A percentile compares a stretch with the other conserved stretches of the same genome.
phyloP scores from a whole-genome alignment of 2,329 filamentous ascomycete species.

The Cryphonectria nitschkei region DNA sequence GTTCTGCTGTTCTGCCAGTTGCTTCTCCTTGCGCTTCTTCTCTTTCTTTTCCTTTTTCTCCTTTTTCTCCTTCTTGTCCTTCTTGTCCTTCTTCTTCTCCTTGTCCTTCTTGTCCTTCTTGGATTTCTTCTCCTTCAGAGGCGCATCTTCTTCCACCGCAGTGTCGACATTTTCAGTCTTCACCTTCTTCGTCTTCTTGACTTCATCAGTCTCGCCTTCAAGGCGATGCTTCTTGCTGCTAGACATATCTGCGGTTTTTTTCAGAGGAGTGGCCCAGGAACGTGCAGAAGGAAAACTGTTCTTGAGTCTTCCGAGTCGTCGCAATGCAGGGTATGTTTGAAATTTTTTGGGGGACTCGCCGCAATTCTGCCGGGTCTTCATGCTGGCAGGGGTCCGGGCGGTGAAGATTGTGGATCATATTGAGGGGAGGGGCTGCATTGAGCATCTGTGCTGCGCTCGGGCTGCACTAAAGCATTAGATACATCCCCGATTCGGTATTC shows the following conservation, averaged over 20 bases:
- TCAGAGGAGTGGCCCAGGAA: no score
- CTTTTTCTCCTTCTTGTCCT: slow-evolving; percentile 20
- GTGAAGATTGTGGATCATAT: not conserved
- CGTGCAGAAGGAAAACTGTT: not conserved
- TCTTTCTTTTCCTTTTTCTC: slow-evolving; percentile 23
- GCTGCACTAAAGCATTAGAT: not conserved
- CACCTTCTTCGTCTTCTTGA: slow-evolving; percentile 28
- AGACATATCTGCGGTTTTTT: slow-evolving; percentile 20
- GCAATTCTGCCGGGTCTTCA: not conserved
- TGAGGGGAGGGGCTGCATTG: not conserved
- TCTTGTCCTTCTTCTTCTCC: slow-evolving; percentile 25
- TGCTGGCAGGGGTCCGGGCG: not conserved
- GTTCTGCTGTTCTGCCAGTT: slow-evolving; percentile 8
- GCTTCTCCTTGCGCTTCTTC: slow-evolving; percentile 20
- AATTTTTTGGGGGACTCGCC: not conserved
- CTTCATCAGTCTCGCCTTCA: slow-evolving; percentile 27
- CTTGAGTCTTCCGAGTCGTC: not conserved
- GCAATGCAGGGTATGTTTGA: not conserved
- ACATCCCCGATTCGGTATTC: not conserved
- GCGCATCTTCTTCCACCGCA: slow-evolving; percentile 14
- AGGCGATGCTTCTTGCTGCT: slow-evolving; percentile 29
- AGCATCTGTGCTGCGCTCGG: not conserved
- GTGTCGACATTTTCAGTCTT: slow-evolving; percentile 17
- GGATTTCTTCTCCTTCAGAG: slow-evolving; percentile 21
- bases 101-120: slow-evolving; percentile 27